These are phyloP conservation scores for Paecilomyces sp. DNA, from an alignment of 2,329 filamentous ascomycete species.

Conservation along the genomic window DNA sequence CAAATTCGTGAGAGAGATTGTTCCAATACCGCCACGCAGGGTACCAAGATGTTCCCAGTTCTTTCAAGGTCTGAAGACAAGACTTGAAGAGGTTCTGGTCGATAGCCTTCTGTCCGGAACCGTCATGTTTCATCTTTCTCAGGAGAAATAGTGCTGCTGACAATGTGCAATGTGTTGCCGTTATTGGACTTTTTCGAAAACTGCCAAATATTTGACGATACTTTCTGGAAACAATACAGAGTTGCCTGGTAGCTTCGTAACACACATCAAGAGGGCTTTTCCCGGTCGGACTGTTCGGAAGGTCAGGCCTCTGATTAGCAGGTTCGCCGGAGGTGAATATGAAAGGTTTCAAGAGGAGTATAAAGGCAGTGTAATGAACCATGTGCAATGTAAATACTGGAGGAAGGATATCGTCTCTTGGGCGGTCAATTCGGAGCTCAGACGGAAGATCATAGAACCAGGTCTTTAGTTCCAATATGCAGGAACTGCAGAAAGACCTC, in stretches of 20 bases:
- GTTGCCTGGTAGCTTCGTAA: constrained; percentile 15
- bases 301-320: background rate
- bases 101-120: background rate
- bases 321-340: constrained; percentile 3
- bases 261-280: constrained; percentile 11
- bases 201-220: constrained; percentile 27
- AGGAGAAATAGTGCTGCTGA: constrained; percentile 22
- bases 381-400: constrained; percentile 27
- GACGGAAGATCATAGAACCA: constrained; percentile 29
- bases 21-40: background rate
- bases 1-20: background rate
- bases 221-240: constrained; percentile 19
- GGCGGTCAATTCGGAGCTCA: constrained; percentile 20
- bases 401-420: constrained; percentile 12
- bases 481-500: constrained; percentile 21
- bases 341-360: constrained; percentile 26
- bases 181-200: constrained; percentile 27
- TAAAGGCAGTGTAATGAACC: constrained; percentile 26
- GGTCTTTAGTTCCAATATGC: constrained; percentile 24
- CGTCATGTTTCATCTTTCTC: background rate
- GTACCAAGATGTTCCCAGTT: background rate
- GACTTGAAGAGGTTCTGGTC: background rate
- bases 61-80: background rate
- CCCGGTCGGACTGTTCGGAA: background rate
- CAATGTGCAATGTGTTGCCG: constrained; percentile 28